phyloP scores from a whole-genome alignment of 1,139 yeast species.

The Lodderomyces jiufengensis region DNA sequence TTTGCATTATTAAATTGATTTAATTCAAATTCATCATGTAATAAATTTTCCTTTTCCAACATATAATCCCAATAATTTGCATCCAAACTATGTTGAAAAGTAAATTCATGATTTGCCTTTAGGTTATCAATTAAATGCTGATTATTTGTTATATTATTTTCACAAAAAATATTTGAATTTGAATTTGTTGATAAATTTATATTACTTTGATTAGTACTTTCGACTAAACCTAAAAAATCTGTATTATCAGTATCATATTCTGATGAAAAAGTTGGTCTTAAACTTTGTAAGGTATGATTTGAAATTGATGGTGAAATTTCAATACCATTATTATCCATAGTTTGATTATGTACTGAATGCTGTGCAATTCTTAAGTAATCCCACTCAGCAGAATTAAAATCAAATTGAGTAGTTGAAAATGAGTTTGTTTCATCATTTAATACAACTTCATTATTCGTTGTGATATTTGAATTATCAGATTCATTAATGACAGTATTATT shows the following conservation, averaged over 20 bases:
- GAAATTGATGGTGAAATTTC: slow-evolving; percentile 14
- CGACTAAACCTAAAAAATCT: slow-evolving; percentile 12
- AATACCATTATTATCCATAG: slow-evolving; percentile 4
- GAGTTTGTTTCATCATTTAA: too few species aligned
- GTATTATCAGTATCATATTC: slow-evolving; percentile 16
- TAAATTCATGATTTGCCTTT: slow-evolving; percentile 2
- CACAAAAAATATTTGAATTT: too few species aligned
- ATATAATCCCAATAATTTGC: slow-evolving; percentile 5
- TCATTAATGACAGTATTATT: background rate
- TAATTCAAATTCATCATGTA: slow-evolving; percentile 2
- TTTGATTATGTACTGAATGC: slow-evolving; percentile 3
- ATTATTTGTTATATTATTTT: background rate
- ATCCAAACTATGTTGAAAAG: slow-evolving; percentile 2
- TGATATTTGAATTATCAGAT: background rate
- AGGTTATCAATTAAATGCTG: too few species aligned
- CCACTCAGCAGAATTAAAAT: slow-evolving; percentile 8
- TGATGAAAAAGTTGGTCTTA: slow-evolving; percentile 11
- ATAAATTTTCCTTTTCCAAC: slow-evolving; percentile 7
- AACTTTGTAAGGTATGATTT: slow-evolving; percentile 14
- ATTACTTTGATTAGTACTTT: slow-evolving; percentile 6
- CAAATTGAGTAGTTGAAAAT: background rate
- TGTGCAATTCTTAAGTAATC: slow-evolving; percentile 8
- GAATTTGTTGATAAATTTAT: background rate
- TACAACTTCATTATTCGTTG: background rate
- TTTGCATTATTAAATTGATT: background rate